Conservation (phyloP, 2,329 filamentous ascomycete species). For the Coniochaeta sp. region DNA sequence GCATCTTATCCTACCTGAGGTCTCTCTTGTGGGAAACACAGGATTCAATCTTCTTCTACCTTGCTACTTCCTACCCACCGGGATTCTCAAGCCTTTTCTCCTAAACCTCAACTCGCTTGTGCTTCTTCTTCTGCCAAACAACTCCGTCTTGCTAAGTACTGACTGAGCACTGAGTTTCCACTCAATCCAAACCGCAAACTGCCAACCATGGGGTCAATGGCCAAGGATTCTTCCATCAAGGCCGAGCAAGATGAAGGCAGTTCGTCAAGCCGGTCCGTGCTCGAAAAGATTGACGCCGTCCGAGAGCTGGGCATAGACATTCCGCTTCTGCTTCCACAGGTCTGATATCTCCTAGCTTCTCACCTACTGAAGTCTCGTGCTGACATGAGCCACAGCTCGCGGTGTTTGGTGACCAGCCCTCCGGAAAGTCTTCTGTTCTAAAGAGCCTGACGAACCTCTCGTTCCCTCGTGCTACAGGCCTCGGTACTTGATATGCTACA, state of each 20-base stretch:
- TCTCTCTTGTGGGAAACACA: too few relatives aligned
- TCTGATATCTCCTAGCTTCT: not conserved
- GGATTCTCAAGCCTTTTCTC: too few relatives aligned
- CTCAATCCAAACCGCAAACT: not conserved
- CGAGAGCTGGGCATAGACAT: not conserved
- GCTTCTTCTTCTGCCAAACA: not conserved
- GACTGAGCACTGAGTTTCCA: not conserved
- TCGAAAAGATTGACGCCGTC: not conserved
- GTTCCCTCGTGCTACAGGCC: too few relatives aligned
- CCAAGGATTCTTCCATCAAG: not conserved
- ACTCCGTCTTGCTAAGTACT: not conserved
- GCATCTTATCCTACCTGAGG: too few relatives aligned
- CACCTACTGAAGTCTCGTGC: not conserved
- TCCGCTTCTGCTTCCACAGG: not conserved
- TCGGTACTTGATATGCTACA: too few relatives aligned
- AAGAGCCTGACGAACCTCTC: too few relatives aligned
- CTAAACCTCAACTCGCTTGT: not conserved
- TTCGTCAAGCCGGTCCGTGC: not conserved
- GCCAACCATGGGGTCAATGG: not conserved
- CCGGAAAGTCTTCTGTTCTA: too few relatives aligned
- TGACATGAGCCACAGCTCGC: too few relatives aligned
- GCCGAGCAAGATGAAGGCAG: not conserved
- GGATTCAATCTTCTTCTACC: too few relatives aligned
- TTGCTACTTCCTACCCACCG: too few relatives aligned
- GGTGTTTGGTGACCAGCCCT: too few relatives aligned